Percentiles rank a stretch among this genome's conserved stretches.
phyloP scores from a whole-genome alignment of 257 asterid species.

The Salvia splendens region DNA sequence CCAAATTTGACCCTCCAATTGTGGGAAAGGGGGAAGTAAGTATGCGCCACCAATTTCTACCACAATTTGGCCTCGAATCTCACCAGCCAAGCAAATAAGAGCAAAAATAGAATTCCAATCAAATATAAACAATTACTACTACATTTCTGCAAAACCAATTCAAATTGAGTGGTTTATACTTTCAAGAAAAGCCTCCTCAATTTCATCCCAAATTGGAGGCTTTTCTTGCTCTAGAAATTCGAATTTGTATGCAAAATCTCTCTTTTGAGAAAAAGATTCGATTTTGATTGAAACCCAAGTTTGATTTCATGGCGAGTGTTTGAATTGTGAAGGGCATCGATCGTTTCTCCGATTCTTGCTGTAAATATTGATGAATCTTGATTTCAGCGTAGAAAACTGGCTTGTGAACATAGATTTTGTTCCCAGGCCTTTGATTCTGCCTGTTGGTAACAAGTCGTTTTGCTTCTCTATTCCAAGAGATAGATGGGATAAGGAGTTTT shows the following conservation, averaged over 20 bases:
- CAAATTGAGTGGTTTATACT: slow-evolving; percentile 24
- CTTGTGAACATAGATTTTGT: slow-evolving; percentile 81
- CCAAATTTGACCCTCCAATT: too few relatives aligned
- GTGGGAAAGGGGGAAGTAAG: too few relatives aligned
- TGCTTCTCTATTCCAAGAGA: slow-evolving; percentile 56
- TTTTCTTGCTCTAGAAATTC: slow-evolving; percentile 29
- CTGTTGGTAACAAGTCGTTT: slow-evolving; percentile 52
- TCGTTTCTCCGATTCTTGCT: slow-evolving; percentile 22
- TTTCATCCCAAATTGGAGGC: slow-evolving; percentile 28
- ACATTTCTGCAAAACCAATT: slow-evolving; percentile 17
- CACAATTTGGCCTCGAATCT: too few relatives aligned
- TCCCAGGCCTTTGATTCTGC: slow-evolving; percentile 76
- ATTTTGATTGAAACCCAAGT: slow-evolving; percentile 18
- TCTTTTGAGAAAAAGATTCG: background rate
- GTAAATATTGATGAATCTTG: slow-evolving; percentile 73
- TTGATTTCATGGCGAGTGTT: slow-evolving; percentile 38
- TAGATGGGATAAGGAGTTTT: slow-evolving; percentile 90
- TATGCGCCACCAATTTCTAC: too few relatives aligned
- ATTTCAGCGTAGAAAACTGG: slow-evolving; percentile 49
- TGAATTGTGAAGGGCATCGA: slow-evolving; percentile 37
- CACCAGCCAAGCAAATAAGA: too few relatives aligned
- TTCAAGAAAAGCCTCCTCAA: slow-evolving; percentile 36
- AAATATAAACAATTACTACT: background rate
- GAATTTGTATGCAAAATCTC: background rate
- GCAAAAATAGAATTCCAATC: too few relatives aligned